These are phyloP conservation scores for Pythium brachiatum DNA, from an alignment of 352 stramenopile species.

Conservation along the genomic window DNA sequence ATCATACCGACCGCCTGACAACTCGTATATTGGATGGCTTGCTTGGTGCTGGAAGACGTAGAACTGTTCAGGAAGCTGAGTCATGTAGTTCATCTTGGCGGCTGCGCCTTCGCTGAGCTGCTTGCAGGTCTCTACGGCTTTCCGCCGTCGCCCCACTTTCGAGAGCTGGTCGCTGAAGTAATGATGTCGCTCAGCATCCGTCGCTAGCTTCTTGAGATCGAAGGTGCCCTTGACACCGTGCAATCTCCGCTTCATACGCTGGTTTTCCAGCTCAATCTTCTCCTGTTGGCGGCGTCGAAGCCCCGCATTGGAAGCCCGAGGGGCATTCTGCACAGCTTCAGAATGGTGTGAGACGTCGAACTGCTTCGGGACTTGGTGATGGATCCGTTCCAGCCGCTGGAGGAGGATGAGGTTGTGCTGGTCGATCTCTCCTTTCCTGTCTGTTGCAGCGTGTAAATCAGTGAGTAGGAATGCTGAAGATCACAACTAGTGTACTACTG, in stretches of 20 bases:
- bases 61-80: slow-evolving; percentile 1
- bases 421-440: slow-evolving; percentile 45
- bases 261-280: slow-evolving; percentile 49
- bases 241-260: slow-evolving; percentile 39
- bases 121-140: slow-evolving; percentile 40
- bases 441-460: slow-evolving; percentile 21
- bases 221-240: slow-evolving; percentile 39
- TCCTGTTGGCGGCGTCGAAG: slow-evolving; percentile 39
- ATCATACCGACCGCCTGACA: background rate
- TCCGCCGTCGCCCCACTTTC: slow-evolving; percentile 41
- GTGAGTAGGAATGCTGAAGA: background rate
- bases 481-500: background rate
- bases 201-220: slow-evolving; percentile 46
- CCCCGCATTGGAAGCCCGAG: slow-evolving; percentile 33
- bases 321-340: slow-evolving; percentile 37
- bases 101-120: slow-evolving; percentile 15
- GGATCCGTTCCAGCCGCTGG: slow-evolving; percentile 49
- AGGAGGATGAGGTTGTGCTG: slow-evolving; percentile 54
- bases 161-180: slow-evolving; percentile 61
- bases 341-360: slow-evolving; percentile 62
- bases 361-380: slow-evolving; percentile 48
- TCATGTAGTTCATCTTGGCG: background rate
- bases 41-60: slow-evolving; percentile 20
- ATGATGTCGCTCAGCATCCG: slow-evolving; percentile 38
- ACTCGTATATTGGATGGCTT: background rate